A percentile compares a stretch with the other conserved stretches of the same genome.
phyloP scores from a whole-genome alignment of 306 rosid genomes.

The Ormosia emarginata region DNA sequence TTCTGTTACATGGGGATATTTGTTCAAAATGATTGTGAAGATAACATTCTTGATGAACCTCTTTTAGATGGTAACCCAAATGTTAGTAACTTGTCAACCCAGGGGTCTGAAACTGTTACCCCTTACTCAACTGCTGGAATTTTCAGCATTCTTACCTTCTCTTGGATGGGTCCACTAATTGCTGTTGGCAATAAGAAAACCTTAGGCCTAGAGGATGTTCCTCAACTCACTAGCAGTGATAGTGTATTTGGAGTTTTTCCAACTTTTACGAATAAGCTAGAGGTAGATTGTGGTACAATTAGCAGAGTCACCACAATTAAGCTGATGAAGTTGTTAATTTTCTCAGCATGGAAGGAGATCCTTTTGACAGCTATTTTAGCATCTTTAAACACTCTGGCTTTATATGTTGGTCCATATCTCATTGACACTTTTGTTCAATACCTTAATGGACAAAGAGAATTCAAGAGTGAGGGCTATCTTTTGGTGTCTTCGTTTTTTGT shows the following conservation, averaged over 20 bases:
- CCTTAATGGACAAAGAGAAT: not conserved
- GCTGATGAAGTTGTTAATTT: slow-evolving; percentile 8
- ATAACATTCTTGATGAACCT: not conserved
- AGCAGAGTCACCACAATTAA: not conserved
- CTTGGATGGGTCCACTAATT: slow-evolving; percentile 28
- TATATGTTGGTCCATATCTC: slow-evolving; percentile 28
- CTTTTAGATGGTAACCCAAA: not conserved
- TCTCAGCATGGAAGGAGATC: slow-evolving; percentile 22
- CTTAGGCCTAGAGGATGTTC: slow-evolving; percentile 29
- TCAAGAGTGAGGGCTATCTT: slow-evolving; percentile 10
- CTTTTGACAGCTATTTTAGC: not conserved
- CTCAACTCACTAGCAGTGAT: slow-evolving; percentile 9
- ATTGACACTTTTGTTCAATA: slow-evolving; percentile 10
- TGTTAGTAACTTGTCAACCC: not conserved
- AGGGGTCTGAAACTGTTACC: slow-evolving; percentile 20
- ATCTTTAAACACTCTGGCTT: slow-evolving; percentile 2
- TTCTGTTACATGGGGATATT: slow-evolving; percentile 12
- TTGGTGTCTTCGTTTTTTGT: not conserved
- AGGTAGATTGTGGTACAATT: not conserved
- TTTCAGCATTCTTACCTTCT: slow-evolving; percentile 24
- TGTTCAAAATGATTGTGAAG: not conserved
- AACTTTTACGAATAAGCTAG: slow-evolving; percentile 6
- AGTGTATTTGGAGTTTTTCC: slow-evolving; percentile 21
- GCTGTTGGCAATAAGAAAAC: slow-evolving; percentile 20
- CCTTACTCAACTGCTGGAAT: slow-evolving; percentile 32